Conservation (phyloP, 2,329 filamentous ascomycete genomes). For the Cadophora luteo-olivacea region DNA sequence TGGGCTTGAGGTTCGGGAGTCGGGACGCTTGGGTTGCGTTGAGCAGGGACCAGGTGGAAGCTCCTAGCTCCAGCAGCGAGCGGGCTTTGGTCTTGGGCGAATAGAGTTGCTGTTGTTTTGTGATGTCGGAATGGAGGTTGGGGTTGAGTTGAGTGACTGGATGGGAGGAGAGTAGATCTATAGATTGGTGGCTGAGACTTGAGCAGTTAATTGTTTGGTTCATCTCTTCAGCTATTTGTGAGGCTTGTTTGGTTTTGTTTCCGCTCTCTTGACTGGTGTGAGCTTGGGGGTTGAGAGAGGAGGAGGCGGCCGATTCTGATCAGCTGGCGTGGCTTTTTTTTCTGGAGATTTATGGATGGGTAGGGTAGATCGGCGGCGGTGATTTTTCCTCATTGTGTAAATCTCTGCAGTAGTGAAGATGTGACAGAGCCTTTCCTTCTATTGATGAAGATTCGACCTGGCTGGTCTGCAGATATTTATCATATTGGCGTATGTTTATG, state of each 20-base stretch:
- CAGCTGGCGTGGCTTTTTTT: not conserved
- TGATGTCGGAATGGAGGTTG: not conserved
- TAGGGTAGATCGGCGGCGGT: not conserved
- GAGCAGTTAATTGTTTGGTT: too few relatives aligned
- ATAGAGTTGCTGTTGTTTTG: not conserved
- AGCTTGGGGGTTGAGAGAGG: not conserved
- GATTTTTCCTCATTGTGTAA: not conserved
- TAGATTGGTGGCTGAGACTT: too few relatives aligned
- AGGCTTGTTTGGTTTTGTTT: too few relatives aligned
- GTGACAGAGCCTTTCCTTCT: not conserved
- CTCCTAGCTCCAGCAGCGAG: too few relatives aligned
- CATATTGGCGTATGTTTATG: not conserved
- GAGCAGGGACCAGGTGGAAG: not conserved
- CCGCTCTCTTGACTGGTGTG: not conserved
- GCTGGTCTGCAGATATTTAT: not conserved
- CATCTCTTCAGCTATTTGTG: too few relatives aligned
- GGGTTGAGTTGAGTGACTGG: too few relatives aligned
- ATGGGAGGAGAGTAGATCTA: too few relatives aligned
- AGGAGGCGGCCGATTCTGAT: not conserved
- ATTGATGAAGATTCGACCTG: not conserved
- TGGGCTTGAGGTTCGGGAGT: not conserved
- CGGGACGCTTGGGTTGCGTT: too few relatives aligned
- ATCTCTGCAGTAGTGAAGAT: not conserved
- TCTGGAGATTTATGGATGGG: too few relatives aligned
- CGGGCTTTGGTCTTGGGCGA: not conserved